These are phyloP conservation scores for Fusarium buharicum DNA, from an alignment of 2,329 filamentous ascomycete species.

Conservation along the genomic window DNA sequence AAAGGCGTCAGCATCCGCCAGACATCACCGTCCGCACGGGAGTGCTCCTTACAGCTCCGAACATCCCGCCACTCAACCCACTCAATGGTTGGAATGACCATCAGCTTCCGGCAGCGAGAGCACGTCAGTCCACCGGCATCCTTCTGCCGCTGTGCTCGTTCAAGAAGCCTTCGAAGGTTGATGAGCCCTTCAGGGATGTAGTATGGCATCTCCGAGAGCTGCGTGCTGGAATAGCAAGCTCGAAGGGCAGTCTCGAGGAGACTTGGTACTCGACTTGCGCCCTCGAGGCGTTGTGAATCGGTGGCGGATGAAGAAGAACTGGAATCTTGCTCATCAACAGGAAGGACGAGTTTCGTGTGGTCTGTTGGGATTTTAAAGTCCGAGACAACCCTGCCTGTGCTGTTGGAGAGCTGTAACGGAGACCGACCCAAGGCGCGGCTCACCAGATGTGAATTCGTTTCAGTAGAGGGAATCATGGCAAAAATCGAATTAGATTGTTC, in stretches of 20 bases:
- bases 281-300: constrained; percentile 22
- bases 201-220: constrained; percentile 55
- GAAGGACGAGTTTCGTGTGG: constrained; percentile 32
- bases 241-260: constrained; percentile 63
- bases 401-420: constrained; percentile 48
- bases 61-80: constrained; percentile 73
- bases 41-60: constrained; percentile 29
- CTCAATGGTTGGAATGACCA: constrained; percentile 63
- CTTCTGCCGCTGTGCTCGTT: constrained; percentile 54
- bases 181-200: constrained; percentile 56
- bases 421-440: constrained; percentile 47
- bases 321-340: constrained; percentile 38
- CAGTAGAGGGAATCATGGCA: constrained; percentile 19
- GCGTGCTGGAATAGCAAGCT: constrained; percentile 56
- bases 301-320: constrained; percentile 18
- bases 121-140: constrained; percentile 63
- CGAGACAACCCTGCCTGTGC: constrained; percentile 46
- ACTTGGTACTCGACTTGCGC: constrained; percentile 56
- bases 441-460: constrained; percentile 34
- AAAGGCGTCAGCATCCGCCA: constrained; percentile 39
- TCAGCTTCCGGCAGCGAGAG: constrained; percentile 60
- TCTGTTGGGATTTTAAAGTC: constrained; percentile 45
- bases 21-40: constrained; percentile 5
- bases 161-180: constrained; percentile 55
- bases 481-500: constrained; percentile 13